A percentile compares a stretch with the other conserved stretches of the same genome.
Evolutionary conservation across 1,139 yeast species (phyloP).

Genomic region (Kodamaea ohmeri): DNA sequence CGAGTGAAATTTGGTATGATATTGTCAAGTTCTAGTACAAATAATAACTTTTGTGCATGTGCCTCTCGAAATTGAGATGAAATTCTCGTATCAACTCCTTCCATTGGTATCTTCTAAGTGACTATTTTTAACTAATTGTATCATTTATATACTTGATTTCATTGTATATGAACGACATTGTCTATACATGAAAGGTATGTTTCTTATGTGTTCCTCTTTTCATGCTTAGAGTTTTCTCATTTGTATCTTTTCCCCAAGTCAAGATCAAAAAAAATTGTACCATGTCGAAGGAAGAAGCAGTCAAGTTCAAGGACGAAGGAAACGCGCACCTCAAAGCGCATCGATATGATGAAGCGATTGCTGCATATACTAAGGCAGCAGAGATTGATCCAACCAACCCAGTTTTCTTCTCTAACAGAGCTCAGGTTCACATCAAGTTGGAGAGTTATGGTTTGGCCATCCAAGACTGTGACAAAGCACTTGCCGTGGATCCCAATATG

Average conservation of each 20-base stretch:
- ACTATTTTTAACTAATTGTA: too few species aligned
- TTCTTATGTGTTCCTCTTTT: too few species aligned
- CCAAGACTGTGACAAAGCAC: slow-evolving; percentile 69
- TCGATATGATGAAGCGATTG: slow-evolving; percentile 65
- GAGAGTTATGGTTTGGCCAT: slow-evolving; percentile 88
- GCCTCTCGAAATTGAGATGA: too few species aligned
- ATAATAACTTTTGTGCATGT: too few species aligned
- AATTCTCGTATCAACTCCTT: too few species aligned
- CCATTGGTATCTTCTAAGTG: too few species aligned
- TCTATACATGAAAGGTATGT: too few species aligned
- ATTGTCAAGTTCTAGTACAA: too few species aligned
- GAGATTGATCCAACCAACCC: slow-evolving; percentile 68
- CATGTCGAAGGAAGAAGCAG: slow-evolving; percentile 30
- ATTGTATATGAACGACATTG: too few species aligned
- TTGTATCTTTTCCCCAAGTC: background rate
- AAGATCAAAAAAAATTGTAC: background rate
- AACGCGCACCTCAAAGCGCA: slow-evolving; percentile 66
- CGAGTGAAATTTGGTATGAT: too few species aligned
- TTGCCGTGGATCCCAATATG: slow-evolving; percentile 63
- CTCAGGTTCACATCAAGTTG: slow-evolving; percentile 81
- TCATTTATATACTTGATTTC: too few species aligned
- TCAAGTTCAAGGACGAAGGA: slow-evolving; percentile 65
- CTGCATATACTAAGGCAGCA: slow-evolving; percentile 73
- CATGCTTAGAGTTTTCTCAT: too few species aligned
- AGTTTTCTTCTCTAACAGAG: slow-evolving; percentile 83